phyloP scores from a whole-genome alignment of 2,329 filamentous ascomycete genomes.

The Stemphylium vesicarium region DNA sequence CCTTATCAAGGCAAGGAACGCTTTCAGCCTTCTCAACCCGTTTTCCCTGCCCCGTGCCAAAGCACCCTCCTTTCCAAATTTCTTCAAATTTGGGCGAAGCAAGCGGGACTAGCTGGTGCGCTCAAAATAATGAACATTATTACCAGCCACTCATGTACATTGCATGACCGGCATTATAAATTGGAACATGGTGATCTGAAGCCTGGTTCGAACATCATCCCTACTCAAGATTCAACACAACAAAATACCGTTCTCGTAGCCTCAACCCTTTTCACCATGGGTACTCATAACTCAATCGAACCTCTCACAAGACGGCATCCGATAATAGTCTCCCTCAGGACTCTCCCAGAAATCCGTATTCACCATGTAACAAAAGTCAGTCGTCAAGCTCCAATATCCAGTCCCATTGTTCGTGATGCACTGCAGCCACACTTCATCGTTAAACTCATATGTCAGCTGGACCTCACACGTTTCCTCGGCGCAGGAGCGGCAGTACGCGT shows the following conservation, averaged over 20 bases:
- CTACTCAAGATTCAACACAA: neutral
- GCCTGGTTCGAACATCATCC: neutral
- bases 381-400: constrained; percentile 34
- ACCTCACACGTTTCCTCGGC: constrained; percentile 19
- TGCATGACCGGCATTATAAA: neutral
- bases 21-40: neutral
- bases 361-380: constrained; percentile 40
- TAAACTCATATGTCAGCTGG: constrained; percentile 28
- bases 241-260: neutral
- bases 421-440: constrained; percentile 36
- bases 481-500: constrained; percentile 32
- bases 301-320: constrained; percentile 28
- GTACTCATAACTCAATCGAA: constrained; percentile 15
- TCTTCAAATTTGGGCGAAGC: neutral
- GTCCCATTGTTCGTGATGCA: constrained; percentile 22
- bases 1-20: constrained; percentile 33
- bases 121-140: neutral
- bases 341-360: constrained; percentile 36
- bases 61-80: neutral
- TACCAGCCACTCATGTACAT: neutral
- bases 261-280: neutral
- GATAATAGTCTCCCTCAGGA: constrained; percentile 32
- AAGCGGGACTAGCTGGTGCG: neutral
- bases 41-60: neutral
- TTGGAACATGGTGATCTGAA: neutral